These are phyloP conservation scores for Oropetium thomaeum DNA, from an alignment of 176 grass and related monocot genomes.

Conservation along the genomic window DNA sequence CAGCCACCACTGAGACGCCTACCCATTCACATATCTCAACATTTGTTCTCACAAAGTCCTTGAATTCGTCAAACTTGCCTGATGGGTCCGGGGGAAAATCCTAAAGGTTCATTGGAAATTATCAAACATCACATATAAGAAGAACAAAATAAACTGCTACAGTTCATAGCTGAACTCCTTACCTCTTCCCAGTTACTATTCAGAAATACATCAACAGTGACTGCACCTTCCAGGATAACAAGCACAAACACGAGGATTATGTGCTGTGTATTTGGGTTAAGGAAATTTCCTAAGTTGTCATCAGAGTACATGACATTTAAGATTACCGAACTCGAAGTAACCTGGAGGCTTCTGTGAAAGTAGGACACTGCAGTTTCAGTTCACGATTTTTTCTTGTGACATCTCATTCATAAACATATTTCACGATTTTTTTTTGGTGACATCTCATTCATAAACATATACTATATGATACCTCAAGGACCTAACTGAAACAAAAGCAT, in stretches of 20 bases:
- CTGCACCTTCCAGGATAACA: conserved; percentile 70
- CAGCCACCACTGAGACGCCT: conserved; percentile 60
- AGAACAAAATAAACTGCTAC: neutral
- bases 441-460: neutral
- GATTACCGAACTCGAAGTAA: conserved; percentile 15
- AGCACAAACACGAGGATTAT: conserved; percentile 57
- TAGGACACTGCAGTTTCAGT: neutral
- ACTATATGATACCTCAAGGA: too few relatives aligned
- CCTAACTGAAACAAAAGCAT: neutral
- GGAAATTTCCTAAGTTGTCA: conserved; percentile 27
- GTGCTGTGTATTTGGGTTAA: conserved; percentile 70
- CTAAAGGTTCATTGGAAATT: conserved; percentile 35
- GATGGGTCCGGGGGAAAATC: conserved; percentile 85
- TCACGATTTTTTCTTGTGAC: neutral
- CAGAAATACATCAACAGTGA: conserved; percentile 73
- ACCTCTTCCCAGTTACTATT: conserved; percentile 91
- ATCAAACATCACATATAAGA: neutral
- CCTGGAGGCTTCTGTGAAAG: neutral
- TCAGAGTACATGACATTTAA: conserved; percentile 7
- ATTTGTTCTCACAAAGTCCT: conserved; percentile 70
- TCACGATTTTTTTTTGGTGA: neutral
- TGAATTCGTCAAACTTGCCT: conserved; percentile 84
- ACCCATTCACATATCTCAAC: conserved; percentile 91
- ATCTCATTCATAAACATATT: neutral
- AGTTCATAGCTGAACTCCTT: conserved; percentile 20